phyloP scores from a whole-genome alignment of 768 basidiomycete species.

The Suillus lakei region DNA sequence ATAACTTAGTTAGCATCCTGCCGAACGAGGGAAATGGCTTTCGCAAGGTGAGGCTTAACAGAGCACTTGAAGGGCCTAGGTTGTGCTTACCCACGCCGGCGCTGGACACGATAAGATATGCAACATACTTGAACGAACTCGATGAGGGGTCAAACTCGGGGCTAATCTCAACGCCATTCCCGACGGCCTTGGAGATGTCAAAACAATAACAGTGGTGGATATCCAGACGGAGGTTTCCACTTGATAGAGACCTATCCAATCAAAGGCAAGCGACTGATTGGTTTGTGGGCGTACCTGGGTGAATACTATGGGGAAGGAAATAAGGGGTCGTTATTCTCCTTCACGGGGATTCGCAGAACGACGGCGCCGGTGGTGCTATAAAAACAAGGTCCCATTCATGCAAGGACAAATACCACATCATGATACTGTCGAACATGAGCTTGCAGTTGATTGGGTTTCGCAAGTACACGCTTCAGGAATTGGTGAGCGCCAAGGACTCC shows the following conservation, averaged over 20 bases:
- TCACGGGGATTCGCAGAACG: constrained; percentile 55
- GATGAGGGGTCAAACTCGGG: constrained; percentile 61
- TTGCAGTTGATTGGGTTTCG: constrained; percentile 41
- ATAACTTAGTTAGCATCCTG: too few relatives aligned
- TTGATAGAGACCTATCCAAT: constrained; percentile 48
- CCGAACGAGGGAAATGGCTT: too few relatives aligned
- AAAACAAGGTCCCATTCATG: constrained; percentile 4
- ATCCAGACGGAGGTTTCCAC: constrained; percentile 57
- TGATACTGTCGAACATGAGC: constrained; percentile 47
- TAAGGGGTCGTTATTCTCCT: too few relatives aligned
- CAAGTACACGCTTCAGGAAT: constrained; percentile 46
- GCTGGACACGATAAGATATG: neutral
- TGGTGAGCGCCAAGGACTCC: too few relatives aligned
- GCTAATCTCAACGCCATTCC: constrained; percentile 51
- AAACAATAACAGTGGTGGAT: constrained; percentile 51
- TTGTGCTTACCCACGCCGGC: constrained; percentile 8
- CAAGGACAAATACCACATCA: constrained; percentile 12
- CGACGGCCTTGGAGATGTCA: constrained; percentile 47
- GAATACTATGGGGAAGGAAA: too few relatives aligned
- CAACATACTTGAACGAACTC: too few relatives aligned
- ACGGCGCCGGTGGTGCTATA: constrained; percentile 55
- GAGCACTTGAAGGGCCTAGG: constrained; percentile 65
- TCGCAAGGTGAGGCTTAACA: constrained; percentile 60
- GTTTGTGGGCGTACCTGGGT: too few relatives aligned
- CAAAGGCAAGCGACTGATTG: constrained; percentile 12